Base-by-base conservation (phyloP, 202 grass and related monocot species). In the Digitaria exilis region DNA sequence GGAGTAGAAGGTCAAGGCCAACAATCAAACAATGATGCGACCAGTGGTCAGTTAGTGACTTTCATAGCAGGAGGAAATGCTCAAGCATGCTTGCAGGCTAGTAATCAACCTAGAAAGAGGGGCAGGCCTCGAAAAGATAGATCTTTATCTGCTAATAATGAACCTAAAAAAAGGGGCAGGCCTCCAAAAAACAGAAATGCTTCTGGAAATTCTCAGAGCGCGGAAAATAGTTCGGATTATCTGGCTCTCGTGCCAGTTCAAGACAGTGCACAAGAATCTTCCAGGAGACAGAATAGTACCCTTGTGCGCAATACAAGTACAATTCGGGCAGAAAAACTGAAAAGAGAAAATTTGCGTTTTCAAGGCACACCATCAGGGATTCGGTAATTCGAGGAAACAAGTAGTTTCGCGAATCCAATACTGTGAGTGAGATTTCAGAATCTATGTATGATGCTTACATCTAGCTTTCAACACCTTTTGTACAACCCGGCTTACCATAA, bases 311-410 rank as follows among this genome's bases (percentile, higher is more conserved):
- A 75, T 79, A 32, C 39, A 52, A 57, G 65, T 80, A 90, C 87
- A 68, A 46, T 34, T 34, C 77, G 51, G 26, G 87, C 89, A 71
- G 91, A 92, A 78, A 97, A 80, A 86, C 82, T 90, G 32, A 97
- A 97, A 67, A 91, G 86, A 86, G 84, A 94, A 49, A 80, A 61
- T 50, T 65, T 85, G 70, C 63, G 46, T 59, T 63, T 56, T 63
- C 77, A 58, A 70, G 57, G 77, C 58, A 58, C 77, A 74, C 13
- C 31, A 31, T 25, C 19, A 78, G 76, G 66, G 77, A 82, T 50
- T n/a, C n/a, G n/a, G 80, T 65, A 73, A 67, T 84, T 87, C 59
- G 87, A 82, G 73, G 50, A 89, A 65, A 78, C 43, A 89, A 59
- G 30, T 50, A 79, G 55, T 82, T 78, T 78, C 77, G 46, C 46